These are phyloP conservation scores for Daldinia eschscholtzii DNA, from an alignment of 2,329 filamentous ascomycete genomes.

Conservation along the genomic window DNA sequence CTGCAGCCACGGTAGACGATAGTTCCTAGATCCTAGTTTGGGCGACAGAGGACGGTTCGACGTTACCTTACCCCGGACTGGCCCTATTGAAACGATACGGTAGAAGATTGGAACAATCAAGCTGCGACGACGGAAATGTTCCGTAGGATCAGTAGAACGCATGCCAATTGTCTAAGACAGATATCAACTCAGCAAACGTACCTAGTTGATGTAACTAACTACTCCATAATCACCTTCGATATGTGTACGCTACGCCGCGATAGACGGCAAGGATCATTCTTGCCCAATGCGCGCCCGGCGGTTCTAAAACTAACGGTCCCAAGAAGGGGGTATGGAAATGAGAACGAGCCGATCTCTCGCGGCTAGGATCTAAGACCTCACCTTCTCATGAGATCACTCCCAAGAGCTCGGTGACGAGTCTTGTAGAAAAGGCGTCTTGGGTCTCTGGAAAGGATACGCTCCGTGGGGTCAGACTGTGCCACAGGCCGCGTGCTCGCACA, in stretches of 20 bases:
- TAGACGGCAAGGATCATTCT: conserved; percentile 6
- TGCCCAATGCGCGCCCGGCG: neutral
- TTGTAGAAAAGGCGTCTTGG: neutral
- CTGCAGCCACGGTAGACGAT: conserved; percentile 5
- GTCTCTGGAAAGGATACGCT: neutral
- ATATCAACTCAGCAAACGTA: neutral
- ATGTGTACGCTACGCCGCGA: conserved; percentile 3
- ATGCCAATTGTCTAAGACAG: conserved; percentile 2
- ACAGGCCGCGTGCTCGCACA: conserved; percentile 2
- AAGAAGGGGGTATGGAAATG: conserved; percentile 2
- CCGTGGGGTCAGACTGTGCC: conserved; percentile 6
- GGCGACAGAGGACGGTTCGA: conserved; percentile 14
- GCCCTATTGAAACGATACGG: neutral
- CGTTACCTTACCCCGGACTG: conserved; percentile 38
- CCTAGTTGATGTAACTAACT: neutral
- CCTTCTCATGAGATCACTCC: neutral
- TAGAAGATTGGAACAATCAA: neutral
- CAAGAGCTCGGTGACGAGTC: conserved; percentile 2
- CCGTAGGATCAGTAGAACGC: conserved; percentile 6
- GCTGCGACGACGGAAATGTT: conserved; percentile 3
- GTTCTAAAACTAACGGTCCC: neutral
- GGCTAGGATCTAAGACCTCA: neutral
- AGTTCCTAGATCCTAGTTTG: conserved; percentile 5
- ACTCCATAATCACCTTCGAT: conserved; percentile 1
- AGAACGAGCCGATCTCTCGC: conserved; percentile 4